Percentiles rank a stretch among this genome's conserved stretches.
Evolutionary conservation across 306 rosid genomes (phyloP).

Genomic region (Cucumis sativus): DNA sequence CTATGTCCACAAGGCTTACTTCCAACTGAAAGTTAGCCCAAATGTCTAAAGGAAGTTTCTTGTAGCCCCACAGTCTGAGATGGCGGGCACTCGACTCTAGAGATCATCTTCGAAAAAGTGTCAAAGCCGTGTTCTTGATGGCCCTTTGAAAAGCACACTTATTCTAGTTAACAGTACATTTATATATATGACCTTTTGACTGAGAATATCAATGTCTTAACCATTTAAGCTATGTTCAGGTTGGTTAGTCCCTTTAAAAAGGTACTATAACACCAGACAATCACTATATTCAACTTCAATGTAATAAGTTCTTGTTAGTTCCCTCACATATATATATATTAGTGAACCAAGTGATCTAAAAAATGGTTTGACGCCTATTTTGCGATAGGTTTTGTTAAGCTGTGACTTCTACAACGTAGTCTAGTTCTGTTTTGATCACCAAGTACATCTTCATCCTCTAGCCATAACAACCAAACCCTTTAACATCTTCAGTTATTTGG

Average conservation of each 20-base stretch:
- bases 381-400: too few relatives aligned
- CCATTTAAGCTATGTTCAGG: background rate
- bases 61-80: background rate
- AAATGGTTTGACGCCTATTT: too few relatives aligned
- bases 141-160: background rate
- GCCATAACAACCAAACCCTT: background rate
- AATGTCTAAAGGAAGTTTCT: background rate
- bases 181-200: background rate
- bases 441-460: background rate
- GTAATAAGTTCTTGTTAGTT: background rate
- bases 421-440: background rate
- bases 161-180: background rate
- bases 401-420: too few relatives aligned
- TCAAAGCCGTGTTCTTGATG: background rate
- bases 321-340: too few relatives aligned
- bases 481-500: background rate
- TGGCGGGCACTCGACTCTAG: too few relatives aligned
- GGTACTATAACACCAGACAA: background rate
- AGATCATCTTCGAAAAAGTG: background rate
- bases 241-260: background rate
- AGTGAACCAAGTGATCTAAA: too few relatives aligned
- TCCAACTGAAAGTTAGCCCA: background rate
- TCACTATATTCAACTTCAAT: background rate
- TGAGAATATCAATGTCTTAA: background rate
- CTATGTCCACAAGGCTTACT: background rate